A percentile compares a stretch with the other conserved stretches of the same genome.
Conservation (phyloP, 2,329 filamentous ascomycete genomes). For the Colletotrichum spinosum region DNA sequence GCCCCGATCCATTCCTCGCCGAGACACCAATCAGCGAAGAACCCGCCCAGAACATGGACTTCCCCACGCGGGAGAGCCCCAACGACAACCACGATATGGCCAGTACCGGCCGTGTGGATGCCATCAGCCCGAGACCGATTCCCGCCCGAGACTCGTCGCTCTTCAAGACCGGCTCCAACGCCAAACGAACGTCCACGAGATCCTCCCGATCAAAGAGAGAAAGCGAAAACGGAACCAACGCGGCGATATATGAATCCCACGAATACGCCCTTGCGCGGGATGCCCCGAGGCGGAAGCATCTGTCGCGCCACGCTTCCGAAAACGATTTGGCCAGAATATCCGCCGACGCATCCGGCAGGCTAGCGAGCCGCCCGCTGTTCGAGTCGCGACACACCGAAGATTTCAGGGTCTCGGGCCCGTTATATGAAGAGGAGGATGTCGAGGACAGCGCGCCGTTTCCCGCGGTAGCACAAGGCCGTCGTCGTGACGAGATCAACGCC, state of each 20-base stretch:
- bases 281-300: conserved; percentile 41
- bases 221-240: conserved; percentile 51
- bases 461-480: conserved; percentile 71
- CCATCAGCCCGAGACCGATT: conserved; percentile 64
- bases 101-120: conserved; percentile 45
- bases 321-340: conserved; percentile 35
- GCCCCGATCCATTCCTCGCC: conserved; percentile 62
- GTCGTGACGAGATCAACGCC: conserved; percentile 61
- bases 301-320: conserved; percentile 39
- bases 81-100: conserved; percentile 43
- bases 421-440: conserved; percentile 44
- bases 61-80: conserved; percentile 39
- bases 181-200: conserved; percentile 64
- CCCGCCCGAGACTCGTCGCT: conserved; percentile 77
- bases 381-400: conserved; percentile 37
- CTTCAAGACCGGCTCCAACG: conserved; percentile 64
- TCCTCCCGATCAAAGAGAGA: conserved; percentile 63
- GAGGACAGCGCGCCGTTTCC: conserved; percentile 79
- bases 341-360: conserved; percentile 41
- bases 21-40: conserved; percentile 70
- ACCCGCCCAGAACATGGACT: conserved; percentile 47
- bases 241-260: conserved; percentile 57
- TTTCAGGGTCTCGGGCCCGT: conserved; percentile 20
- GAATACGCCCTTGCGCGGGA: conserved; percentile 42
- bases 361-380: conserved; percentile 32